A percentile compares a stretch with the other conserved stretches of the same genome.
Evolutionary conservation across 345 rosid species (phyloP).

Genomic region (Moricandia arvensis): DNA sequence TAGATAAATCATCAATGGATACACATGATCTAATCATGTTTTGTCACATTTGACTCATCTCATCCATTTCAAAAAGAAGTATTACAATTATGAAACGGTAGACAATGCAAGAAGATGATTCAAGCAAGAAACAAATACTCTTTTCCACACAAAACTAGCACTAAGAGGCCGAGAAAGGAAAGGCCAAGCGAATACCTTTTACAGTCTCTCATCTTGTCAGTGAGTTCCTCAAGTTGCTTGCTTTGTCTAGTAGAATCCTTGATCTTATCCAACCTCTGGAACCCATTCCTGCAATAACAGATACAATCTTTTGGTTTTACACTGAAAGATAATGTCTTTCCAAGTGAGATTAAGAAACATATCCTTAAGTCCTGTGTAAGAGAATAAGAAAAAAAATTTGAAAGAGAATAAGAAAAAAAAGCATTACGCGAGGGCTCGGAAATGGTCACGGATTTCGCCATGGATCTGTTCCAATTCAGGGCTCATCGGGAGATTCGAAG

Average conservation of each 20-base stretch:
- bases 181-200: slow-evolving; percentile 53
- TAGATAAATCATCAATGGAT: neutral
- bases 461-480: slow-evolving; percentile 98
- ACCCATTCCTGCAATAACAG: slow-evolving; percentile 78
- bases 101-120: neutral
- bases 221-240: slow-evolving; percentile 96
- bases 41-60: neutral
- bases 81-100: no score
- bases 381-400: neutral
- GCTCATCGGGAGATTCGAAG: slow-evolving; percentile 63
- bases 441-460: slow-evolving; percentile 88
- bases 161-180: neutral
- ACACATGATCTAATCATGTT: neutral
- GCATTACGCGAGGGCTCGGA: slow-evolving; percentile 85
- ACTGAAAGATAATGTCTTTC: no score
- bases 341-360: no score
- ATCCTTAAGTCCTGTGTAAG: no score
- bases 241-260: slow-evolving; percentile 91
- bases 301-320: no score
- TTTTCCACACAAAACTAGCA: neutral
- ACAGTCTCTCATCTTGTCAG: slow-evolving; percentile 95
- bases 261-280: slow-evolving; percentile 93
- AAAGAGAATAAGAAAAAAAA: neutral
- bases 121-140: neutral
- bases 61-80: neutral